These are phyloP conservation scores for Vigna trinervia DNA, from an alignment of 306 rosid species.

Conservation along the genomic window DNA sequence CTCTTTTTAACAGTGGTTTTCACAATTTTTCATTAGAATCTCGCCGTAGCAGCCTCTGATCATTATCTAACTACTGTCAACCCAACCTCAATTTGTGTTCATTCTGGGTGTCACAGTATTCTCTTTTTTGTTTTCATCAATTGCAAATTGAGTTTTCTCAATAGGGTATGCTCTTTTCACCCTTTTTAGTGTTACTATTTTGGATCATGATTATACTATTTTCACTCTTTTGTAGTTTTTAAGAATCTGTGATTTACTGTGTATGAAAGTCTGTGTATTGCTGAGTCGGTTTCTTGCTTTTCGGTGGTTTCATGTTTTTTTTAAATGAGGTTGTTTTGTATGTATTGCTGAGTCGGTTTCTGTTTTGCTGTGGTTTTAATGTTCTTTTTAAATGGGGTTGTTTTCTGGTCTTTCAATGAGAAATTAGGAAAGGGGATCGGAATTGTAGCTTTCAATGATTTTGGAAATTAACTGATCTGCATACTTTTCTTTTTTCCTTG, in stretches of 20 bases:
- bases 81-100: constrained; percentile 15
- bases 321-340: background rate
- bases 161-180: constrained; percentile 43
- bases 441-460: background rate
- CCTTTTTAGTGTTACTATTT: background rate
- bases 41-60: constrained; percentile 46
- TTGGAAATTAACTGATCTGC: constrained; percentile 3
- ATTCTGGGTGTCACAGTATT: background rate
- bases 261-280: background rate
- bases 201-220: background rate
- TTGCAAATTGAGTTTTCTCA: constrained; percentile 41
- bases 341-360: constrained; percentile 11
- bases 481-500: constrained; percentile 1
- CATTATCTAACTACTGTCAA: background rate
- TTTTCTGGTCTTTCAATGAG: background rate
- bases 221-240: background rate
- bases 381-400: background rate
- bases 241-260: background rate
- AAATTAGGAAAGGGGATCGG: background rate
- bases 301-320: background rate
- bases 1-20: background rate
- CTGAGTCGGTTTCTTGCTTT: constrained; percentile 16
- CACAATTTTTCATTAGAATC: constrained; percentile 10
- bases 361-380: background rate
- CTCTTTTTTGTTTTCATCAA: constrained; percentile 37